These are phyloP conservation scores for Jamesozyma gamospora DNA, from an alignment of 805 yeast species.

Conservation along the genomic window DNA sequence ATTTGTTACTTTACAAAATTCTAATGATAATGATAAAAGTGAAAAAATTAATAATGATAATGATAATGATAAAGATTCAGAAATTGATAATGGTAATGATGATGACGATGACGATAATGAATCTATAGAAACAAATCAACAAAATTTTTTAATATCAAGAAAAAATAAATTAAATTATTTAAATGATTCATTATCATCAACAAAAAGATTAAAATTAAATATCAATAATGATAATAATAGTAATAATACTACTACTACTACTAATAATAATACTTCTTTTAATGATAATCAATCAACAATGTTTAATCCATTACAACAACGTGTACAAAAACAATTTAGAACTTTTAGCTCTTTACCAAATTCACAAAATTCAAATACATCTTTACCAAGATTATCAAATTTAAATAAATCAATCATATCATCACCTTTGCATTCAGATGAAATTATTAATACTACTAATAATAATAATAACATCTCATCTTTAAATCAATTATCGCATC, in stretches of 20 bases:
- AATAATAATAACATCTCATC: too few species aligned
- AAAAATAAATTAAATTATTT: neutral
- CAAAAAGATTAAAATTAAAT: conserved; percentile 2
- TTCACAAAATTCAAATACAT: neutral
- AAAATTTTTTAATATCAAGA: neutral
- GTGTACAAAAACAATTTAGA: conserved; percentile 22
- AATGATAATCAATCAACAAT: conserved; percentile 3
- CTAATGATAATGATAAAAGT: neutral
- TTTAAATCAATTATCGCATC: neutral
- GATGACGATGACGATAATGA: neutral
- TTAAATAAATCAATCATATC: neutral
- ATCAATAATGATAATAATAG: too few species aligned
- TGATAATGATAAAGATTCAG: neutral
- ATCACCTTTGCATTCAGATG: neutral
- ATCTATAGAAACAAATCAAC: neutral
- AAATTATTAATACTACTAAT: neutral
- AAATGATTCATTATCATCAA: neutral
- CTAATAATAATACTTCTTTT: too few species aligned
- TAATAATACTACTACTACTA: too few species aligned
- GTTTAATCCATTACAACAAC: conserved; percentile 20
- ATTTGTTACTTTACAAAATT: conserved; percentile 23
- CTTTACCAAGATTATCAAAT: neutral
- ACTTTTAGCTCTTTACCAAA: conserved; percentile 12
- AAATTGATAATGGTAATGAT: neutral
- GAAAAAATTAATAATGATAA: neutral